These are phyloP conservation scores for Macrophomina tecta DNA, from an alignment of 2,329 filamentous ascomycete genomes.

Conservation along the genomic window DNA sequence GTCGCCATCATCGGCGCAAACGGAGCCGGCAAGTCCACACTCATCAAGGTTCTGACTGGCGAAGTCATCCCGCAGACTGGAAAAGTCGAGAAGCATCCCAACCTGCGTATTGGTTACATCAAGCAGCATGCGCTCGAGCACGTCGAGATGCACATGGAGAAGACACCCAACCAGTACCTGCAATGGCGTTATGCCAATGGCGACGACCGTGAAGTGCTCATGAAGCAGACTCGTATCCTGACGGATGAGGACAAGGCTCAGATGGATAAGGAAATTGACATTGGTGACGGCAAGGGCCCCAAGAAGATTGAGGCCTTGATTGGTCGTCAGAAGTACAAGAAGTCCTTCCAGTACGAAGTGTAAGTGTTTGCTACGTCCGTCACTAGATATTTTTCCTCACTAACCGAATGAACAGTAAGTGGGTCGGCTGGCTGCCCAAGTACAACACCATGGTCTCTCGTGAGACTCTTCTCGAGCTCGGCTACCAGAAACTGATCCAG, in stretches of 20 bases:
- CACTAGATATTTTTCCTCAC: constrained; percentile 22
- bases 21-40: constrained; percentile 95
- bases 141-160: constrained; percentile 99
- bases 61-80: constrained; percentile 84
- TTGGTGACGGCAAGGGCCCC: constrained; percentile 79
- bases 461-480: constrained; percentile 83
- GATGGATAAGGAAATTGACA: constrained; percentile 87
- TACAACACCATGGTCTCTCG: constrained; percentile 91
- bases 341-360: constrained; percentile 98
- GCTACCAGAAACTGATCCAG: constrained; percentile 92
- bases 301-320: constrained; percentile 87
- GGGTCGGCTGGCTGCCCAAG: constrained; percentile 87
- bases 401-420: constrained; percentile 68
- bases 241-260: constrained; percentile 85
- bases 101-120: constrained; percentile 98
- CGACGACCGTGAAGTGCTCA: constrained; percentile 92
- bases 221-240: constrained; percentile 95
- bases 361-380: constrained; percentile 51
- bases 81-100: constrained; percentile 97
- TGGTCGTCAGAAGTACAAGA: constrained; percentile 98
- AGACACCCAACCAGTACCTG: constrained; percentile 98
- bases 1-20: constrained; percentile 97
- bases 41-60: constrained; percentile 96
- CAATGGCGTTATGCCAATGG: constrained; percentile 98
- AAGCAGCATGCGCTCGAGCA: constrained; percentile 99